Base-by-base conservation (phyloP, 2,329 filamentous ascomycete genomes). In the Paraphoma sp. region DNA sequence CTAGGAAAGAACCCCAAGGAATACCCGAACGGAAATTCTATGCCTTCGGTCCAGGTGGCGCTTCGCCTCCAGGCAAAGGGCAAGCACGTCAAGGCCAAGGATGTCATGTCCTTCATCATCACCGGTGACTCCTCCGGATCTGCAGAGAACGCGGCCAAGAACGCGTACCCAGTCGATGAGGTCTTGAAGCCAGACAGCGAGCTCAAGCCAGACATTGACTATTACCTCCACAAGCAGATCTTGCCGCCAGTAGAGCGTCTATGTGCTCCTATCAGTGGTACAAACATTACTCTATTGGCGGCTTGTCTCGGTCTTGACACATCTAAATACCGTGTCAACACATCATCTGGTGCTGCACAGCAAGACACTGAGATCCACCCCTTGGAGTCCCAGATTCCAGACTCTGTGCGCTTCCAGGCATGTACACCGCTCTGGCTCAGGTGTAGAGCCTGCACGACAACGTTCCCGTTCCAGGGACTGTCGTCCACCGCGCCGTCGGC, bases 161-260 rank as follows among this genome's bases (percentile, higher is more conserved):
- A 96, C 64, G 94, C 95, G 3, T 94, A 92, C 75, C 89, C 90
- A 5, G 89, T 92, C 1, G 89, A 93, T 54, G 95, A 99, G 74
- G 88, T 96, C 9, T 81, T 91, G 56, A 96, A 95, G 71, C 73
- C 86, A 14, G 90, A 91, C 64, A 88, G 89, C 1, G 89, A 82
- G 1, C 84, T 99, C 6, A 85, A 89, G 55, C 92, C 93, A 54
- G 95, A 99, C 71, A 86, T 97, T n/a, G 95, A 99, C 73, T 98
- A 93, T 86, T 99, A 99, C 76, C 87, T 99, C 40, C 90, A 92
- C 81, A 99, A 99, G 82, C 95, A 99, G 78, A 97, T 99, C 56
- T 92, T 99, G 79, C 95, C 95, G 10, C 95, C 95, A 0, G 95
- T 99, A 28, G 95, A 99, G 80, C 92, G 95, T 84, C 88, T 99